A percentile compares a stretch with the other conserved stretches of the same genome.
Evolutionary conservation across 192 early-diverging fungal species (phyloP).

Genomic region (Neocallimastix lanati): DNA sequence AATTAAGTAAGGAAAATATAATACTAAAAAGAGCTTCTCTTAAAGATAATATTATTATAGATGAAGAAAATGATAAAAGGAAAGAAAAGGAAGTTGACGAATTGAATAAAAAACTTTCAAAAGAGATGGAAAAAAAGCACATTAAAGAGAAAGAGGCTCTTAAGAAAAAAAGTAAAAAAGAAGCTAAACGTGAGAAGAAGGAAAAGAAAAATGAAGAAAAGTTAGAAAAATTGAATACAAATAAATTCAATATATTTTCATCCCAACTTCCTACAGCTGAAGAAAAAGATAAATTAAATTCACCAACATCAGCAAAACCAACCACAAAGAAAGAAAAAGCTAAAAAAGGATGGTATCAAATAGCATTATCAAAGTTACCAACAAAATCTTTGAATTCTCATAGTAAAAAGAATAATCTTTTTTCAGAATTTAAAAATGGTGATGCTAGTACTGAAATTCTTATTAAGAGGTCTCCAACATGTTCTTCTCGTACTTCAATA

Average conservation of each 20-base stretch:
- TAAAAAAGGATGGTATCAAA: background rate
- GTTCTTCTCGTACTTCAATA: constrained; percentile 11
- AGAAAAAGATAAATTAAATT: background rate
- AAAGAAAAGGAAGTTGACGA: background rate
- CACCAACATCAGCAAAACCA: constrained; percentile 1
- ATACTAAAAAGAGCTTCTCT: background rate
- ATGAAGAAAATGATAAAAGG: background rate
- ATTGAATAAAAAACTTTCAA: background rate
- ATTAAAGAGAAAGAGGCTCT: constrained; percentile 4
- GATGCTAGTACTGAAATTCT: background rate
- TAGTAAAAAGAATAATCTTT: too few species aligned
- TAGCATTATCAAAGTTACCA: background rate
- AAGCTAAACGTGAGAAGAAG: background rate
- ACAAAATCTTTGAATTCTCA: too few species aligned
- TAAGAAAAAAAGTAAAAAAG: background rate
- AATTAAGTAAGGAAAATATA: background rate
- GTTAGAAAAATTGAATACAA: background rate
- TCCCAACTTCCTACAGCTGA: background rate
- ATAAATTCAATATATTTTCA: constrained; percentile 1
- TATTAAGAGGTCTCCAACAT: constrained; percentile 11
- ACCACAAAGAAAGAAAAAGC: constrained; percentile 8
- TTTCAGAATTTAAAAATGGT: background rate
- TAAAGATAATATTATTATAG: background rate
- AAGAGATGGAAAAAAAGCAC: background rate
- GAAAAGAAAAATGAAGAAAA: background rate